phyloP scores from a whole-genome alignment of 2,329 filamentous ascomycete species.

The Helotiales sp. region DNA sequence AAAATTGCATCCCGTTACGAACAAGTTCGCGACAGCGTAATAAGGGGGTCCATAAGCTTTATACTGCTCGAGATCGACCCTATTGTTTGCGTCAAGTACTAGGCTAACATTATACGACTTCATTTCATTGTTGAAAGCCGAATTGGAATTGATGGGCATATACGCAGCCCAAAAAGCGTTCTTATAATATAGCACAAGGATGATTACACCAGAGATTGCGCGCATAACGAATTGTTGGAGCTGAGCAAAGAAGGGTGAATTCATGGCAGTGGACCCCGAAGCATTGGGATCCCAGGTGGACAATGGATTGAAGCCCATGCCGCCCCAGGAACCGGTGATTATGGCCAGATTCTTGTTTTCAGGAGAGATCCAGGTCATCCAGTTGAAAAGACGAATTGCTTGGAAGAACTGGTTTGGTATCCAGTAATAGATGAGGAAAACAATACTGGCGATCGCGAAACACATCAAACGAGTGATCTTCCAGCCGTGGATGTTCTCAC shows the following conservation, averaged over 20 bases:
- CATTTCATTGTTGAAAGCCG: constrained; percentile 9
- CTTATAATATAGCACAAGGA: constrained; percentile 14
- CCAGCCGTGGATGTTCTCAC: constrained; percentile 39
- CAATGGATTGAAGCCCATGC: constrained; percentile 30
- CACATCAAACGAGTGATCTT: constrained; percentile 29
- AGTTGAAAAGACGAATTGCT: constrained; percentile 36
- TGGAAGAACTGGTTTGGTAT: constrained; percentile 37
- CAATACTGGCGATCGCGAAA: constrained; percentile 37
- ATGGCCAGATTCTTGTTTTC: constrained; percentile 37
- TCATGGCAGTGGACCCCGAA: constrained; percentile 28
- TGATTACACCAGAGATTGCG: constrained; percentile 10
- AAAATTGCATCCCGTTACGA: constrained; percentile 36
- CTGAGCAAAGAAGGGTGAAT: constrained; percentile 27
- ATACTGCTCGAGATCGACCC: constrained; percentile 33
- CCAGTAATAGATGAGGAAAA: constrained; percentile 27
- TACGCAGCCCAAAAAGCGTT: constrained; percentile 11
- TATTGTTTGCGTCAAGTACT: background rate
- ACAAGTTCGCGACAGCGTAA: constrained; percentile 35
- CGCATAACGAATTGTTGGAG: constrained; percentile 12
- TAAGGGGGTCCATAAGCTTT: constrained; percentile 36
- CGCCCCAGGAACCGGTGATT: constrained; percentile 30
- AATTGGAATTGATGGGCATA: constrained; percentile 13
- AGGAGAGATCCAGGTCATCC: constrained; percentile 38
- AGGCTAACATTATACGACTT: constrained; percentile 6
- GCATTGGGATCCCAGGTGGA: constrained; percentile 16